Evolutionary conservation across 2,329 filamentous ascomycete genomes (phyloP).

Genomic region (Periconia digitata): DNA sequence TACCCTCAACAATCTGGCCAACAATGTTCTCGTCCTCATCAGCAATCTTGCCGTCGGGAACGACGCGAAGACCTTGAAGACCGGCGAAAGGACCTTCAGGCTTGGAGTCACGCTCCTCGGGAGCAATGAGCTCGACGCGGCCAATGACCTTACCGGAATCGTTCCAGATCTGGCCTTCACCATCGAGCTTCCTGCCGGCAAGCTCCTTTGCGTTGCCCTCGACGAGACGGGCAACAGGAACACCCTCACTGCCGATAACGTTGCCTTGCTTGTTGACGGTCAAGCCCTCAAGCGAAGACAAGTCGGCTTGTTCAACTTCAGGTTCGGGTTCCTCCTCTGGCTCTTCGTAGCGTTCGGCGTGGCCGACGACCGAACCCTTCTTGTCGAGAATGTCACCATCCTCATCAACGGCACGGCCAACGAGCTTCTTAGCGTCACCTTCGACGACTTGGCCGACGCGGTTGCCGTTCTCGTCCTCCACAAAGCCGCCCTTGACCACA

Average conservation of each 20-base stretch:
- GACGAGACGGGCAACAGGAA: slow-evolving; percentile 63
- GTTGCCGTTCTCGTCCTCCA: slow-evolving; percentile 55
- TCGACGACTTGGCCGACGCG: slow-evolving; percentile 52
- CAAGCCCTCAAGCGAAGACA: slow-evolving; percentile 50
- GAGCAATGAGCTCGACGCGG: slow-evolving; percentile 66
- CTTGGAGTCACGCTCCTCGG: slow-evolving; percentile 60
- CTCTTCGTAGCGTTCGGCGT: slow-evolving; percentile 60
- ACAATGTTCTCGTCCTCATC: slow-evolving; percentile 55
- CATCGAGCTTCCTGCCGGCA: slow-evolving; percentile 70
- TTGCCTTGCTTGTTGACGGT: slow-evolving; percentile 54
- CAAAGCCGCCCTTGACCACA: slow-evolving; percentile 53
- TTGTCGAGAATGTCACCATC: slow-evolving; percentile 57
- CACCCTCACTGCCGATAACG: slow-evolving; percentile 53
- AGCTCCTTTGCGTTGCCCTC: slow-evolving; percentile 67
- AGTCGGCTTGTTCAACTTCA: slow-evolving; percentile 47
- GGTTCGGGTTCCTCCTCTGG: slow-evolving; percentile 60
- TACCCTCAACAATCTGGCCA: slow-evolving; percentile 59
- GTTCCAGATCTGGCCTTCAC: slow-evolving; percentile 70
- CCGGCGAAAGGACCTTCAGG: slow-evolving; percentile 55
- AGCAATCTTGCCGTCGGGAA: slow-evolving; percentile 51
- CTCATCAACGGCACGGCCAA: slow-evolving; percentile 54
- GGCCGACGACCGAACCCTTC: slow-evolving; percentile 55
- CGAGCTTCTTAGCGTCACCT: slow-evolving; percentile 54
- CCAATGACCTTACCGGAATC: slow-evolving; percentile 73
- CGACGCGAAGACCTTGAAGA: slow-evolving; percentile 51